A percentile compares a stretch with the other conserved stretches of the same genome.
phyloP scores from a whole-genome alignment of 1,139 yeast species.

The Scheffersomyces stambukii region DNA sequence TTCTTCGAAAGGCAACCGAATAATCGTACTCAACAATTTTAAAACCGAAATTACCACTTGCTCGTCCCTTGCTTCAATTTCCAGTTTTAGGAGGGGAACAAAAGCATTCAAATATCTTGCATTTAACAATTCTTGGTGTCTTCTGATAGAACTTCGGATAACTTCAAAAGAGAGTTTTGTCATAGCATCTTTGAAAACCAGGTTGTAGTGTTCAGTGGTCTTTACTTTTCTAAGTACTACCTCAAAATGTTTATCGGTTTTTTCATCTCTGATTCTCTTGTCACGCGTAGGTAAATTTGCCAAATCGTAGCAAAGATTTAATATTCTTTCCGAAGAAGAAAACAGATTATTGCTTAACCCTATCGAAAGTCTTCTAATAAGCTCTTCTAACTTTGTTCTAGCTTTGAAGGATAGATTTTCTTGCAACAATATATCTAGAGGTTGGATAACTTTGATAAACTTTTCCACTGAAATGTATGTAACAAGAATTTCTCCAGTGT shows the following conservation, averaged over 20 bases:
- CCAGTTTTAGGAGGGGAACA: conserved; percentile 66
- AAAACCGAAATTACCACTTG: conserved; percentile 68
- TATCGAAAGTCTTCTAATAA: conserved; percentile 67
- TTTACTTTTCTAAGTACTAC: conserved; percentile 60
- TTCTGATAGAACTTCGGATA: conserved; percentile 65
- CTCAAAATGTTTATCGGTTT: conserved; percentile 56
- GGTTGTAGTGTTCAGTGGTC: conserved; percentile 47
- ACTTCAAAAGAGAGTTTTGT: conserved; percentile 79
- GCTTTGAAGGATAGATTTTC: conserved; percentile 66
- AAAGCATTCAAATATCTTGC: conserved; percentile 66
- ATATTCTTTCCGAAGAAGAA: conserved; percentile 53
- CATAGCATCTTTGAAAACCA: conserved; percentile 47
- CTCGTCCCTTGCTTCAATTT: conserved; percentile 66
- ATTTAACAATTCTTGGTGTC: conserved; percentile 54
- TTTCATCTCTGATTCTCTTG: conserved; percentile 10
- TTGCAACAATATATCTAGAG: conserved; percentile 61
- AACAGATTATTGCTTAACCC: conserved; percentile 76
- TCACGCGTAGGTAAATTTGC: conserved; percentile 50
- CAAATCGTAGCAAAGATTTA: conserved; percentile 72
- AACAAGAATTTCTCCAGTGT: conserved; percentile 77
- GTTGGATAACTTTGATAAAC: conserved; percentile 62
- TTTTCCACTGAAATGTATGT: conserved; percentile 56
- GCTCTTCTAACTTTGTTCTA: conserved; percentile 75
- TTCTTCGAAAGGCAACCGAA: conserved; percentile 60
- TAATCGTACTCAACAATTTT: conserved; percentile 56